These are phyloP conservation scores for Turnera subulata DNA, from an alignment of 345 rosid genomes.

Conservation along the genomic window DNA sequence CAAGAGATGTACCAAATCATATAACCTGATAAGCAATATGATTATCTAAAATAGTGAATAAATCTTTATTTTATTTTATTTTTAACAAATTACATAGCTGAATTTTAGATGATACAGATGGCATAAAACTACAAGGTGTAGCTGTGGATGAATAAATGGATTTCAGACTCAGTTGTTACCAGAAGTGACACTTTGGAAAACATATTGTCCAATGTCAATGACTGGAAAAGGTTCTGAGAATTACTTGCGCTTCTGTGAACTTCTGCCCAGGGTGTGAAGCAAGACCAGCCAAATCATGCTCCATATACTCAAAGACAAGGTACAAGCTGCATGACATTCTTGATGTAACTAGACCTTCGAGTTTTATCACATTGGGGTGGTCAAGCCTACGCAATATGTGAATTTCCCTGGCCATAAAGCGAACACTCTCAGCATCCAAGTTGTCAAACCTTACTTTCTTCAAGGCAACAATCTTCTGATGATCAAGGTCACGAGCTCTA, in stretches of 20 bases:
- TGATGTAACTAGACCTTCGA: conserved; percentile 96
- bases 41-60: no score
- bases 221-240: not conserved
- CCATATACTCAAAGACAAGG: conserved; percentile 99
- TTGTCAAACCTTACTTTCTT: conserved; percentile 98
- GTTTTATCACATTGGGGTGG: conserved; percentile 89
- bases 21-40: not conserved
- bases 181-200: not conserved
- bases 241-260: conserved; percentile 90
- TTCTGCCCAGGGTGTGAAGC: conserved; percentile 87
- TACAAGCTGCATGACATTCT: conserved; percentile 99
- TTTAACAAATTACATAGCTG: not conserved
- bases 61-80: not conserved
- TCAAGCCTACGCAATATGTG: conserved; percentile 89
- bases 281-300: conserved; percentile 94
- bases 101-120: not conserved
- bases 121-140: not conserved
- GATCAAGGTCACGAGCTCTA: conserved; percentile 93
- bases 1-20: conserved; percentile 5
- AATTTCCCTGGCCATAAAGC: conserved; percentile 97
- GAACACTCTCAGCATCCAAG: conserved; percentile 91
- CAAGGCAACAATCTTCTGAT: conserved; percentile 87
- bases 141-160: not conserved
- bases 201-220: not conserved
- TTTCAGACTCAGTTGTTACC: not conserved